Base-by-base conservation (phyloP, 148 eudicot species). In the Dysphania ambrosioides region DNA sequence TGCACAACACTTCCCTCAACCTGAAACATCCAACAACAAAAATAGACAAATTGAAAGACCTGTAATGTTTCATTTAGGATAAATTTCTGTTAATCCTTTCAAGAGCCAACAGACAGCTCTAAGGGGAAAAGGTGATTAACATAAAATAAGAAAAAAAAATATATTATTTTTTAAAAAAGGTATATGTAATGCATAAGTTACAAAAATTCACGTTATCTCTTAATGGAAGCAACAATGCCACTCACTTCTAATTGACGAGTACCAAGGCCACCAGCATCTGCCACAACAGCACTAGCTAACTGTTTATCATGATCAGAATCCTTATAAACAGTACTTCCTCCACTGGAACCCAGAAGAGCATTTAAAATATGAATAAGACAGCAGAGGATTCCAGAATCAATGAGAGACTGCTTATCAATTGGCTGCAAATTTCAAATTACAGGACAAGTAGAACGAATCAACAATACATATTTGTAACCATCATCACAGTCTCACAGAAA, bases 1-100 rank as follows among this genome's bases (percentile, higher is more conserved):
- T 96, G 99, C 82, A 96, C 96, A 69, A 92, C 88, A 70, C 88
- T 92, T 76, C 92, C 99, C 81, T 96, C 97, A 78, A 96, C 88
- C 99, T 96, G 83, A 85, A 86, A 60, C 26, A 72, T 72, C 29
- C 26, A 66, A 75, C 34, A 66, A 74, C 65, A 72, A n/a, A n/a
- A n/a, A n/a, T 26, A 74, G 55, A n/a, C n/a, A 57, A 77, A 77
- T 6, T 11, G 3, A 44, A 41, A 32, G 6, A 12, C 8, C n/a
- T 44, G 40, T 15, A 32, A 24, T 30, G 32, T 8, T 23, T 49
- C 12, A 10, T 42, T 19, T 57, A 12, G 3, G 1, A 29, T 8
- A 68, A 49, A 65, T 21, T 38, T 35, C n/a, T 21, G 10, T 38
- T 10, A 15, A 40, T 2, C 13, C n/a, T 35, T 64, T 23, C 47